phyloP scores from a whole-genome alignment of 2,329 filamentous ascomycete species.

The Calonectria hongkongensis region DNA sequence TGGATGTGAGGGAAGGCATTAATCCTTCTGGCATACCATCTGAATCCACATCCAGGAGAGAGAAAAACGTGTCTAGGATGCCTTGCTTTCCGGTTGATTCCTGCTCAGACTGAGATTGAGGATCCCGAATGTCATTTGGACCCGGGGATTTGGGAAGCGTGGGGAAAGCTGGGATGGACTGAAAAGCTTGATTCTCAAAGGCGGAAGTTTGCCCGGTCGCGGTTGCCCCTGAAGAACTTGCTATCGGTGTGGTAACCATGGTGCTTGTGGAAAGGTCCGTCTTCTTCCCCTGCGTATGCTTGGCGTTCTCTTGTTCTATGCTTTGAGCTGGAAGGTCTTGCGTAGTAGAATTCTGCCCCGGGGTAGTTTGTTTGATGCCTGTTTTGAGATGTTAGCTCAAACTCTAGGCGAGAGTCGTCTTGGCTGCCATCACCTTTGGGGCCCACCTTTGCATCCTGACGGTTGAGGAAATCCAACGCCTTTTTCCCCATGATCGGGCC shows the following conservation, averaged over 20 bases:
- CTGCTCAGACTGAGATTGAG: neutral
- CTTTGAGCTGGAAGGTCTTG: neutral
- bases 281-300: neutral
- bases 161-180: neutral
- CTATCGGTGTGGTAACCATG: neutral
- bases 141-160: neutral
- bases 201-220: neutral
- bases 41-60: constrained; percentile 37
- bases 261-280: neutral
- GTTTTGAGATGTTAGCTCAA: constrained; percentile 33
- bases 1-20: neutral
- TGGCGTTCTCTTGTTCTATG: neutral
- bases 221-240: too few relatives aligned
- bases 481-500: constrained; percentile 49
- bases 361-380: neutral
- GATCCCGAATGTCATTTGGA: neutral
- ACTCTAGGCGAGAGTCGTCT: too few relatives aligned
- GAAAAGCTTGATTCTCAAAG: neutral
- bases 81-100: neutral
- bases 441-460: constrained; percentile 35
- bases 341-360: neutral
- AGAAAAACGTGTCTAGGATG: constrained; percentile 49
- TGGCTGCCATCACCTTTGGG: constrained; percentile 35
- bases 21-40: constrained; percentile 27
- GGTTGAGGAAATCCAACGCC: constrained; percentile 50